Base-by-base conservation (phyloP, 148 eudicot genomes). In the Suaeda aralocaspica region DNA sequence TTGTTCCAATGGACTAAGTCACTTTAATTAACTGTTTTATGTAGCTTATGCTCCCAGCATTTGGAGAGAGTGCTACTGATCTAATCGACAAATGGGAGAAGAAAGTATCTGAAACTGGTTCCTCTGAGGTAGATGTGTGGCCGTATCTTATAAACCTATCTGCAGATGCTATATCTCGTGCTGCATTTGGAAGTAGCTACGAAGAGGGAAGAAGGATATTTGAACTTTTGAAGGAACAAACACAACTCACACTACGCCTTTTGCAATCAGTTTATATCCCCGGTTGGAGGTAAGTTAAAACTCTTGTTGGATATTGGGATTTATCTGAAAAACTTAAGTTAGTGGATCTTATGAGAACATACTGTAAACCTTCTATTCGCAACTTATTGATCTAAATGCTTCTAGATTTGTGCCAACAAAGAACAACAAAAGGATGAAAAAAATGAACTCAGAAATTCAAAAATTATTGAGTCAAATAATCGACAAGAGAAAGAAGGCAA, bases 141-240 rank as follows among this genome's bases (percentile, higher is more conserved):
- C 89, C 89, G 5, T 68, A 80, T 70, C 49, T 85, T 34, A 73
- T 21, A 4, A 64, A 21, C 65, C 30, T 82, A 51, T 39, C 86
- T 5, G 84, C 82, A 2, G 88, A 87, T 73, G 83, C 76, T 53
- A 81, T 87, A 30, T 78, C 88, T 19, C 68, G 88, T 13, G 79
- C 88, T 59, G 82, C 86, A 11, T 87, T 87, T 76, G 84, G 91
- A 0, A 84, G 87, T 74, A 74, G 69, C 41, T 78, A 77, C 26
- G 78, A 76, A 36, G 79, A 87, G 61, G 89, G 92, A 21, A 73
- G 75, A 76, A 67, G 50, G 22, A 83, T 85, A 65, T 85, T 87
- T 46, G 69, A 78, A 24, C 84, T 85, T 36, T 77, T 79, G 21
- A 78, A 72, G 53, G 89, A 87, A 70, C 80, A 74, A 22, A 56